These are phyloP conservation scores for Psilocybe cubensis DNA, from an alignment of 768 basidiomycete species.

Conservation along the genomic window DNA sequence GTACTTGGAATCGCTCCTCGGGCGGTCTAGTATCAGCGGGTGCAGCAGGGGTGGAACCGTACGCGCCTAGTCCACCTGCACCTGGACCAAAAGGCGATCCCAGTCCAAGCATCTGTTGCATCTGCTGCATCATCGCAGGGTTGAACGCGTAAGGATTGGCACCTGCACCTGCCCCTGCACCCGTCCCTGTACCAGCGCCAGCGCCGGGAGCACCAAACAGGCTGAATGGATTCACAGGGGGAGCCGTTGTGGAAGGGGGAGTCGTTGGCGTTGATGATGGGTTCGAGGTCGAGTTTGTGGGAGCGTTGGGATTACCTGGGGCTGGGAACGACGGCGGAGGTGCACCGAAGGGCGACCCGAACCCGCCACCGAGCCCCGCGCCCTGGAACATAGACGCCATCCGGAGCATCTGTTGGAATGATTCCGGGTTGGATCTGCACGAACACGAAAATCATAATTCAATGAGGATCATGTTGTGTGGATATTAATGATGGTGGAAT, in stretches of 20 bases:
- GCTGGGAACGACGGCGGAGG: slow-evolving; percentile 50
- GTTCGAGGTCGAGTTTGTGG: slow-evolving; percentile 24
- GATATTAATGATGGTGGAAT: slow-evolving; percentile 1
- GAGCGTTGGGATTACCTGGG: slow-evolving; percentile 46
- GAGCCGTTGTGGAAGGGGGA: slow-evolving; percentile 21
- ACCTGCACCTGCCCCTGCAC: slow-evolving; percentile 23
- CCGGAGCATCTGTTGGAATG: slow-evolving; percentile 73
- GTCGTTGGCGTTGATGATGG: slow-evolving; percentile 2
- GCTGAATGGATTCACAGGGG: slow-evolving; percentile 25
- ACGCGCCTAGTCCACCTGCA: slow-evolving; percentile 22
- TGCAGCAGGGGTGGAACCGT: slow-evolving; percentile 38
- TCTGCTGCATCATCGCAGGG: slow-evolving; percentile 49
- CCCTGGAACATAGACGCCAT: slow-evolving; percentile 64
- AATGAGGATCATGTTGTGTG: neutral
- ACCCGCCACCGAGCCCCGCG: slow-evolving; percentile 40
- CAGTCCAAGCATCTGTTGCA: slow-evolving; percentile 47
- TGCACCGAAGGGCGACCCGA: slow-evolving; percentile 21
- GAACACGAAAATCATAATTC: neutral
- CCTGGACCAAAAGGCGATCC: slow-evolving; percentile 32
- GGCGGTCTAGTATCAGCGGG: slow-evolving; percentile 76
- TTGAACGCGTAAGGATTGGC: slow-evolving; percentile 38
- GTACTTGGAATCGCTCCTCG: slow-evolving; percentile 92
- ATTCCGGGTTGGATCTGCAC: slow-evolving; percentile 73
- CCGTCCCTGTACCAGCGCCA: slow-evolving; percentile 20
- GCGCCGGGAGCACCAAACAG: slow-evolving; percentile 22